These are phyloP conservation scores for Penicillium simplicissimum DNA, from an alignment of 495 filamentous ascomycete genomes.

Conservation along the genomic window DNA sequence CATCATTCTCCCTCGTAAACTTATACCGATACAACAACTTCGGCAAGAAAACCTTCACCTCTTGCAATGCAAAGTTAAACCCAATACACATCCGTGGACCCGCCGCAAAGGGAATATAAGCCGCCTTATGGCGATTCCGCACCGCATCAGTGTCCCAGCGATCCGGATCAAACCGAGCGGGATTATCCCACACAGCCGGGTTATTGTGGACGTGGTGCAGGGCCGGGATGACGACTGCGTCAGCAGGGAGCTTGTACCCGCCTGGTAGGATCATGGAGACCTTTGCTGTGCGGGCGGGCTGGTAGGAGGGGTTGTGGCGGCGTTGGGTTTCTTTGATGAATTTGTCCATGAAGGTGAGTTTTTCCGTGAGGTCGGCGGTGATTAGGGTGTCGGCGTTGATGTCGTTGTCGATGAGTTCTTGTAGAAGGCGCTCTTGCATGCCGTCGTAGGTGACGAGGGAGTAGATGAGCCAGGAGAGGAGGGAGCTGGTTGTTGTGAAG, in stretches of 20 bases:
- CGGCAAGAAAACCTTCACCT: slow-evolving; percentile 51
- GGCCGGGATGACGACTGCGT: slow-evolving; percentile 45
- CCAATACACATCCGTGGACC: slow-evolving; percentile 55
- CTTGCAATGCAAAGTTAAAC: slow-evolving; percentile 57
- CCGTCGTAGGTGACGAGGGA: slow-evolving; percentile 47
- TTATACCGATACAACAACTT: slow-evolving; percentile 55
- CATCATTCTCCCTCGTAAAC: slow-evolving; percentile 41
- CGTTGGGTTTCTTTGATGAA: slow-evolving; percentile 59
- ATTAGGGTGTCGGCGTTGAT: slow-evolving; percentile 34
- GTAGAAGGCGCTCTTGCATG: slow-evolving; percentile 52
- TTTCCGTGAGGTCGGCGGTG: slow-evolving; percentile 27
- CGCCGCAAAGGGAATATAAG: slow-evolving; percentile 54
- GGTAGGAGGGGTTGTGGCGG: slow-evolving; percentile 55
- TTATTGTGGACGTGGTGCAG: slow-evolving; percentile 55
- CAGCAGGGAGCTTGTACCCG: slow-evolving; percentile 50
- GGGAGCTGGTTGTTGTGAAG: slow-evolving; percentile 30
- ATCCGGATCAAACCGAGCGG: slow-evolving; percentile 52
- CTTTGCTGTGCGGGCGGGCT: slow-evolving; percentile 53
- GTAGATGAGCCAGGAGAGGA: slow-evolving; percentile 53
- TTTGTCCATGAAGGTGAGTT: slow-evolving; percentile 48
- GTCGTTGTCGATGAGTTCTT: slow-evolving; percentile 54
- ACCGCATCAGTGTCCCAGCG: slow-evolving; percentile 53
- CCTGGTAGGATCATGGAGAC: slow-evolving; percentile 53
- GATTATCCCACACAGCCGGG: slow-evolving; percentile 51
- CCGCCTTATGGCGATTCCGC: slow-evolving; percentile 41